Percentiles rank a stretch among this genome's conserved stretches.
phyloP scores from a whole-genome alignment of 202 grass and related monocot genomes.

The Schoenoplectus triqueter region DNA sequence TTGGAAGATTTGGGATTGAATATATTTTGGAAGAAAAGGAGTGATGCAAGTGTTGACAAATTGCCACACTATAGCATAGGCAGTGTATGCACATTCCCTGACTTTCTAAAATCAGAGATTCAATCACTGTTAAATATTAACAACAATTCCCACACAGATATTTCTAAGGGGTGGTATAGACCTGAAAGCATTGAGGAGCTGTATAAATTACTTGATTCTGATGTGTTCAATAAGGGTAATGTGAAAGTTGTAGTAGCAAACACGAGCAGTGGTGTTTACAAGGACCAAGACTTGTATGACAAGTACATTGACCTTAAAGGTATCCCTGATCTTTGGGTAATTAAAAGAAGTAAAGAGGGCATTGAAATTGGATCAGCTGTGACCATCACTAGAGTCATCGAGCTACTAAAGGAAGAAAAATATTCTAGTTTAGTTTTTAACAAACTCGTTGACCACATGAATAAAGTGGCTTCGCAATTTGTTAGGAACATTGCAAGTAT shows the following conservation, averaged over 20 bases:
- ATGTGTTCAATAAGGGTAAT: slow-evolving; percentile 36
- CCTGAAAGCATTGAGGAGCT: slow-evolving; percentile 61
- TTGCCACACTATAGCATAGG: slow-evolving; percentile 53
- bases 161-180: slow-evolving; percentile 49
- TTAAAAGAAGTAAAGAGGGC: slow-evolving; percentile 45
- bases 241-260: slow-evolving; percentile 76
- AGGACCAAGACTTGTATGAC: slow-evolving; percentile 57
- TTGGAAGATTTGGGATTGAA: slow-evolving; percentile 86
- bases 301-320: slow-evolving; percentile 71
- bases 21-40: slow-evolving; percentile 69
- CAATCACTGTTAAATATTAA: slow-evolving; percentile 36
- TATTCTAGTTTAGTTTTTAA: slow-evolving; percentile 48
- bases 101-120: slow-evolving; percentile 77
- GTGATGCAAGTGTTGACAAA: slow-evolving; percentile 40
- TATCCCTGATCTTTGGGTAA: slow-evolving; percentile 61
- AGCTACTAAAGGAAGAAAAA: slow-evolving; percentile 48
- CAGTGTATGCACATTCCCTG: slow-evolving; percentile 64
- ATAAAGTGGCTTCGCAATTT: slow-evolving; percentile 72
- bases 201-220: slow-evolving; percentile 57
- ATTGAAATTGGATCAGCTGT: slow-evolving; percentile 59
- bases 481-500: slow-evolving; percentile 80
- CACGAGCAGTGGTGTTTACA: slow-evolving; percentile 76
- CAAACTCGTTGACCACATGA: slow-evolving; percentile 77
- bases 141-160: background rate
- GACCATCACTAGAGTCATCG: slow-evolving; percentile 59